Evolutionary conservation across 2,329 filamentous ascomycete genomes (phyloP), one percentile per base, ranked within the genome.

Genomic region (Aspergillus tamarii): DNA sequence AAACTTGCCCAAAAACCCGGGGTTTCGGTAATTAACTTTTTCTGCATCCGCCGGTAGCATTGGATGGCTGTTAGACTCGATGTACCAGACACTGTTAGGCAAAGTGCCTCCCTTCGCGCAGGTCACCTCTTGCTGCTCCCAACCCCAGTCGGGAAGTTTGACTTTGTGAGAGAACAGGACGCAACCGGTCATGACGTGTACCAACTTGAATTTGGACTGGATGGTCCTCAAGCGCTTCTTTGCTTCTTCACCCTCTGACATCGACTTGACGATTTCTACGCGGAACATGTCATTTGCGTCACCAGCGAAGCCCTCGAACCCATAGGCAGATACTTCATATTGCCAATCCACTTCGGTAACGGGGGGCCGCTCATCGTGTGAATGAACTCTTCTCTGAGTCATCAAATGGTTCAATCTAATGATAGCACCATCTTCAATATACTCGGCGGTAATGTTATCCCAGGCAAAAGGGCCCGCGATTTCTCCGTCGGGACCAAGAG

Each of bases 81-180:
- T 84, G 74, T 97, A 98, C 95, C 95, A 99, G 70, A 99, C 82
- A 73, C 93, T 97, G 86, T 99, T 99, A 61, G 95, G 95, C 43
- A 97, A 83, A 66, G 93, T 97, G 71, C 93, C 95, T 55, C 92
- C 90, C 71, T 89, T 91, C 9, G 95, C 95, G 76, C 95, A 99
- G 23, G 94, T 98, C n/a, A 99, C 95, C 80, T 99, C 95, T 78
- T 99, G 95, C 79, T 99, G 95, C 78, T 98, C 95, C 59, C 91
- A 99, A 54, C 92, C 95, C 95, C 95, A 99, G 3, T 96, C 93
- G 3, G 95, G 95, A 63, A 99, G 89, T 84, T 99, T 99, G 77
- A 98, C 94, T 83, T 97, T 98, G 85, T 99, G 95, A 0, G 94
- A 98, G 84, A 99, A 99, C 28, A 99, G 85, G 14, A 90, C 91